Conservation (phyloP, 371 early-diverging fungal genomes). For the Cokeromyces recurvatus region DNA sequence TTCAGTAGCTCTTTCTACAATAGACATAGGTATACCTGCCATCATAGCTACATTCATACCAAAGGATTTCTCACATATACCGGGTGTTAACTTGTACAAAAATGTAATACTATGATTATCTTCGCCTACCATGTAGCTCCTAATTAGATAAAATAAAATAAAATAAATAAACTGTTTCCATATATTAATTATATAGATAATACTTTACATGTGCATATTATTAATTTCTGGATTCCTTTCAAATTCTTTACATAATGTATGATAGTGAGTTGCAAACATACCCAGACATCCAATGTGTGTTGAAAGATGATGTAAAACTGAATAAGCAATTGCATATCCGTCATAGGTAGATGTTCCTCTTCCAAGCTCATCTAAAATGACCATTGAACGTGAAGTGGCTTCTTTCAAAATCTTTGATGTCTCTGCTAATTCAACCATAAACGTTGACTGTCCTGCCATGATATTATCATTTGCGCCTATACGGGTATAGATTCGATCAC, state of each 20-base stretch:
- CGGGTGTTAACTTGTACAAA: slow-evolving; percentile 87
- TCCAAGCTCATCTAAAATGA: slow-evolving; percentile 99
- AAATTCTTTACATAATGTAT: slow-evolving; percentile 84
- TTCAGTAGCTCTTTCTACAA: slow-evolving; percentile 60
- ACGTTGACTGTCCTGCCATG: slow-evolving; percentile 97
- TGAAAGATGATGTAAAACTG: slow-evolving; percentile 87
- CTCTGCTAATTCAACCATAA: slow-evolving; percentile 98
- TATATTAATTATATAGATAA: too few species aligned
- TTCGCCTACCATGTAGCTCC: slow-evolving; percentile 83
- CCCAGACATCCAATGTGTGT: slow-evolving; percentile 85
- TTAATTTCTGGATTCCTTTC: slow-evolving; percentile 56
- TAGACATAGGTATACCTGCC: slow-evolving; percentile 83
- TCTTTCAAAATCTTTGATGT: slow-evolving; percentile 92
- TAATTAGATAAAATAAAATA: slow-evolving; percentile 10
- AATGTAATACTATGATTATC: slow-evolving; percentile 90
- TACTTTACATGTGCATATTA: slow-evolving; percentile 66
- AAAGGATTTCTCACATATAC: slow-evolving; percentile 76
- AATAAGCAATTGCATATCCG: slow-evolving; percentile 96
- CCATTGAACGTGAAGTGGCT: slow-evolving; percentile 92
- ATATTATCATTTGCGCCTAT: slow-evolving; percentile 99
- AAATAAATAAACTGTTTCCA: slow-evolving; percentile 37
- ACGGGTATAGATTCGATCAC: slow-evolving; percentile 96
- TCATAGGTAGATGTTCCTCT: slow-evolving; percentile 99
- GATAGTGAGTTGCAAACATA: slow-evolving; percentile 98
- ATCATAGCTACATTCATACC: slow-evolving; percentile 95